Evolutionary conservation across 2,329 filamentous ascomycete genomes (phyloP), one percentile per base, ranked within the genome.

Genomic region (Aspergillus alliaceus): DNA sequence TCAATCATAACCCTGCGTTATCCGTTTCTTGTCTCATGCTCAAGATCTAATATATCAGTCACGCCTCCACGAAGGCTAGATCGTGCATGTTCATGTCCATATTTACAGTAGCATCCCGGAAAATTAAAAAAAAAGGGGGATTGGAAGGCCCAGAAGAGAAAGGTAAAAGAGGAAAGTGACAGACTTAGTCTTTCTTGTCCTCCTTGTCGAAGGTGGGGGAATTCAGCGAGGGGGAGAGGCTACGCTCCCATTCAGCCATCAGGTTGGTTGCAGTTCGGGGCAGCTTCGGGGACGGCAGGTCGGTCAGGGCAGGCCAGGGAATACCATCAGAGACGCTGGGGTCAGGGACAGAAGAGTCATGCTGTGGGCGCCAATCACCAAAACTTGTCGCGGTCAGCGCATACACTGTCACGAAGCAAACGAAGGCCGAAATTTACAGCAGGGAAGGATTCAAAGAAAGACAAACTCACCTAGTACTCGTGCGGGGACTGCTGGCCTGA

Each of bases 201-300:
- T 66, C 67, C 54, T 72, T 72, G 31, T 59, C 61, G 8, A 59
- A 54, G 6, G 56, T 57, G 32, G 66, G 59, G 34, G 63, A 66
- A 34, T 72, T 71, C 3, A 73, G 67, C 1, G 82, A 78, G 32
- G 85, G 80, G 2, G 83, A 86, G 14, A 93, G 78, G 63, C 85
- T 90, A 73, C 86, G 90, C 77, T 98, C 93, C 90, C 91, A 96
- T 70, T 96, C 92, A 62, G 87, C 89, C 86, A 97, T 91, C 56
- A 96, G 81, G 60, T 89, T 90, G 34, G 87, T 90, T n/a, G 93
- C 90, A 1, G 90, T 93, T 35, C 86, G 84, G 71, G 91, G 90
- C 64, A 97, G 78, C 66, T 91, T 92, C 64, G 86, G 87, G 0
- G 92, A 90, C 8, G 86, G 84, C 40, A 92, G 77, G 62, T 88